Conservation (phyloP, 2,329 filamentous ascomycete genomes). For the Clarireedia sp. region DNA sequence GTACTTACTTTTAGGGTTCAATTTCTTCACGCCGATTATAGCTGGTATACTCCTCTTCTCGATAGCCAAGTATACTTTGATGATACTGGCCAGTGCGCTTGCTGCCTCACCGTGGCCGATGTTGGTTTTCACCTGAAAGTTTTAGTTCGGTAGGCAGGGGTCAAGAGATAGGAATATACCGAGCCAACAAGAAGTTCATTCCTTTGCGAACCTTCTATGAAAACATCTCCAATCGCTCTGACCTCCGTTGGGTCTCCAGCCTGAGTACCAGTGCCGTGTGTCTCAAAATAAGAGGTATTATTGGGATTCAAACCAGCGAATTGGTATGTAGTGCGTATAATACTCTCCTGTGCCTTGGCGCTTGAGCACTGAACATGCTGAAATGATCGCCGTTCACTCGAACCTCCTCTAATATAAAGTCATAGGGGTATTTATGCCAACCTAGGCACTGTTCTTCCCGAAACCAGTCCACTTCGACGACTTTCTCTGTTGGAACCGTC, state of each 20-base stretch:
- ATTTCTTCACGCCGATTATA: not conserved
- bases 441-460: conserved; percentile 1
- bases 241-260: conserved; percentile 7
- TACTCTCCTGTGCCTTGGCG: conserved; percentile 32
- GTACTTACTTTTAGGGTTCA: not conserved
- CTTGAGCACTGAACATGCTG: conserved; percentile 32
- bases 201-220: not conserved
- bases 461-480: conserved; percentile 7
- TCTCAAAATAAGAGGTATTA: conserved; percentile 4
- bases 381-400: conserved; percentile 6
- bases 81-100: conserved; percentile 4
- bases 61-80: conserved; percentile 9
- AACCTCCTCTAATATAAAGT: conserved; percentile 3
- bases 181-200: conserved; percentile 1
- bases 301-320: conserved; percentile 2
- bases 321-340: conserved; percentile 5
- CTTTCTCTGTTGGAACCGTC: not conserved
- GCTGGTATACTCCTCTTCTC: conserved; percentile 1
- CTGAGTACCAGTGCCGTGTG: conserved; percentile 6
- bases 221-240: not conserved
- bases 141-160: conserved; percentile 5
- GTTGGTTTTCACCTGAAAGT: conserved; percentile 11
- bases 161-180: not conserved
- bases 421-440: conserved; percentile 1
- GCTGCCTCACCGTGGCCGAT: conserved; percentile 9